Percentiles rank a stretch among this genome's conserved stretches.
phyloP scores from a whole-genome alignment of 768 basidiomycete species.

The Boletales sp. region DNA sequence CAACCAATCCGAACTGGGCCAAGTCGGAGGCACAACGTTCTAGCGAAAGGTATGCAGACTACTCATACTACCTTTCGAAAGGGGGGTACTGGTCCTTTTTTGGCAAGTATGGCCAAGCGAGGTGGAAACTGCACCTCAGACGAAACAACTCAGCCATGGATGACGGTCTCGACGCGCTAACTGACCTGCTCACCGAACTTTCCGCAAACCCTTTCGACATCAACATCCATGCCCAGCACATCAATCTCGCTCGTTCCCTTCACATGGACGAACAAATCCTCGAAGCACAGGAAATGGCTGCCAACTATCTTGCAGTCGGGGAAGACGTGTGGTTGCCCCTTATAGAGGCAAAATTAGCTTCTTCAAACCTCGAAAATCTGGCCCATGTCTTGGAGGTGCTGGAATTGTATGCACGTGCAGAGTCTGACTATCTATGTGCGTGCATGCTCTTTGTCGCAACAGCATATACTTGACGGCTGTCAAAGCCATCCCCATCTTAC shows the following conservation, averaged over 20 bases:
- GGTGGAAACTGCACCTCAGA: too few species aligned
- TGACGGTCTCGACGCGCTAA: conserved; percentile 62
- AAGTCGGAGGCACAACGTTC: too few species aligned
- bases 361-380: conserved; percentile 48
- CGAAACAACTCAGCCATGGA: conserved; percentile 40
- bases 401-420: conserved; percentile 61
- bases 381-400: conserved; percentile 55
- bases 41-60: too few species aligned
- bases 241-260: conserved; percentile 53
- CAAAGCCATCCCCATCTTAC: conserved; percentile 72
- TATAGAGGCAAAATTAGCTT: conserved; percentile 50
- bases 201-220: conserved; percentile 58
- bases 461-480: conserved; percentile 15
- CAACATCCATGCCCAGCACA: conserved; percentile 63
- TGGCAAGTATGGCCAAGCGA: not conserved
- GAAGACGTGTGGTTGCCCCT: conserved; percentile 77
- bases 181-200: conserved; percentile 54
- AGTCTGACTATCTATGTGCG: conserved; percentile 79
- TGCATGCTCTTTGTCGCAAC: conserved; percentile 13
- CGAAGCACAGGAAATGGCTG: conserved; percentile 64
- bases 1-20: too few species aligned
- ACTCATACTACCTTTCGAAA: too few species aligned
- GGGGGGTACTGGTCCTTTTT: conserved; percentile 4
- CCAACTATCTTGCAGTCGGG: conserved; percentile 57
- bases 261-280: conserved; percentile 57